Conservation (phyloP, 805 yeast genomes). For the Starmerella bacillaris region DNA sequence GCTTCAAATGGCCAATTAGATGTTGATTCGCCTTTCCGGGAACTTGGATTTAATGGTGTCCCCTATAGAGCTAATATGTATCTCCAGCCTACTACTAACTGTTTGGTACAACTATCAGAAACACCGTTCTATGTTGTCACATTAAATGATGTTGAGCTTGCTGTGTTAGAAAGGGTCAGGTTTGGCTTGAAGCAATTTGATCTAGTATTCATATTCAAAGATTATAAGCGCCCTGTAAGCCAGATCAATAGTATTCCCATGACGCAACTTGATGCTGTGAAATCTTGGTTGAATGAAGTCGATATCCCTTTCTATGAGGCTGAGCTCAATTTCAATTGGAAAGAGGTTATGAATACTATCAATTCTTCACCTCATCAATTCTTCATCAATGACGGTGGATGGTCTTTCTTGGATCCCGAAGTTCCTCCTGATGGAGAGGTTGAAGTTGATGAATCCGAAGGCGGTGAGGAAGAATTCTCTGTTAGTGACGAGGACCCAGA, state of each 20-base stretch:
- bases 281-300: constrained; percentile 94
- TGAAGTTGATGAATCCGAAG: constrained; percentile 35
- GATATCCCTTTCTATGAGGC: constrained; percentile 92
- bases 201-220: constrained; percentile 89
- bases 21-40: constrained; percentile 87
- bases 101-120: constrained; percentile 82
- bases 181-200: constrained; percentile 94
- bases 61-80: constrained; percentile 87
- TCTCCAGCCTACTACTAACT: constrained; percentile 94
- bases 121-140: constrained; percentile 90
- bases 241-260: constrained; percentile 91
- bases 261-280: constrained; percentile 77
- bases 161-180: constrained; percentile 91
- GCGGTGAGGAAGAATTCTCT: constrained; percentile 46
- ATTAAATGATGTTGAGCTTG: constrained; percentile 78
- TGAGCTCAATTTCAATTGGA: constrained; percentile 90
- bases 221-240: constrained; percentile 68
- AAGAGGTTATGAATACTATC: constrained; percentile 84
- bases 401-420: constrained; percentile 82
- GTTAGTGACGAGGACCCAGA: constrained; percentile 41
- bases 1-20: constrained; percentile 69
- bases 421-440: constrained; percentile 49
- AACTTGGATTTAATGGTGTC: constrained; percentile 92
- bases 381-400: constrained; percentile 75
- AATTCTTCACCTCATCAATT: constrained; percentile 85